A percentile compares a stretch with the other conserved stretches of the same genome.
Evolutionary conservation across 2,329 filamentous ascomycete species (phyloP).

Genomic region (Phaeosphaeriaceae sp.): DNA sequence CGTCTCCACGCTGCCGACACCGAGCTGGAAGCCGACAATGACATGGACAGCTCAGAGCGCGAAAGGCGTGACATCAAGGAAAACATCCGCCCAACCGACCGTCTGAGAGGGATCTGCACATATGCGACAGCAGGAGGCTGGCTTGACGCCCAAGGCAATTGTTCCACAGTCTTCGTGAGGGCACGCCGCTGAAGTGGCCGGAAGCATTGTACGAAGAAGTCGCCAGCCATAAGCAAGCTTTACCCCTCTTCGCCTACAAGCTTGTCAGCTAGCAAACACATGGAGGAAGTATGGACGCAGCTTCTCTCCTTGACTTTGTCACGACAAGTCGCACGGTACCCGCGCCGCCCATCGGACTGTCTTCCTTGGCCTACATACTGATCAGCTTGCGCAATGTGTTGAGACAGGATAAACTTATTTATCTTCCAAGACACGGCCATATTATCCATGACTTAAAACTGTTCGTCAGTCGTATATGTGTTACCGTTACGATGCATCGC

Average conservation of each 20-base stretch:
- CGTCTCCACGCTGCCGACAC: no score
- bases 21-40: no score
- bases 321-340: neutral
- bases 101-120: no score
- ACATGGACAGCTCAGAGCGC: no score
- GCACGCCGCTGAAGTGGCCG: neutral
- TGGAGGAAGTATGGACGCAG: neutral
- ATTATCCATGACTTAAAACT: neutral
- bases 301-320: neutral
- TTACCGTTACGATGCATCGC: neutral
- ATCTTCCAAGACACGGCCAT: neutral
- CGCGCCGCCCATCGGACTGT: neutral
- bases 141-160: no score
- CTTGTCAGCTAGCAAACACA: neutral
- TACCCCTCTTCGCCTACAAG: neutral
- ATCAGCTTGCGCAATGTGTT: neutral
- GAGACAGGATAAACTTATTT: neutral
- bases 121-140: no score
- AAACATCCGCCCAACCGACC: no score
- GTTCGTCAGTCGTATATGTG: neutral
- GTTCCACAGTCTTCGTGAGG: no score
- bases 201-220: neutral
- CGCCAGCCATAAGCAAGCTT: neutral
- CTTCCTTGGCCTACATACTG: neutral
- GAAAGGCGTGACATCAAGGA: no score